Base-by-base conservation (phyloP, 148 eudicot species). In the Simmondsia chinensis region DNA sequence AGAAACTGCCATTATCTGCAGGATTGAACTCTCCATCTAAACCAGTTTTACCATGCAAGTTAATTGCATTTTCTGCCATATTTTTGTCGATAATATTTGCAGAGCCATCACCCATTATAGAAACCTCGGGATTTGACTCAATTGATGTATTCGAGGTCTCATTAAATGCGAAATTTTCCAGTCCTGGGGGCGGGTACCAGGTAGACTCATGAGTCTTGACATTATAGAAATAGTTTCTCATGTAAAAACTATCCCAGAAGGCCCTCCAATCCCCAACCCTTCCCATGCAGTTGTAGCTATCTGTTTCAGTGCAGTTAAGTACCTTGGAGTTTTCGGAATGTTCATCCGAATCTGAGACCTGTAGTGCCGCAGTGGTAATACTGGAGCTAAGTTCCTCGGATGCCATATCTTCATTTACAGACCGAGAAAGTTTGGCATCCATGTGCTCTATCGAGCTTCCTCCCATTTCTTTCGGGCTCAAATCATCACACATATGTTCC, bases 141-240 rank as follows among this genome's bases (percentile, higher is more conserved):
- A 35, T 34, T 15, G 61, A 17, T 47, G 32, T 44, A 35, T 54
- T 39, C 35, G 39, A 39, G 39, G 21, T 20, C 19, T 59, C 66
- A 48, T 36, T 48, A 60, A 29, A 49, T n/a, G 34, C 76, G 33
- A 73, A 55, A 60, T 48, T 49, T 52, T 79, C 88, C 88, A 85
- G 76, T 46, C 86, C 94, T 27, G 69, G 62, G 51, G 99, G 99
- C 46, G 83, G 79, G 32, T 82, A 54, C 99, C 95, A 85, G 3
- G 89, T 82, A 9, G 82, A 79, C 41, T 68, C 83, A n/a, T 63
- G 57, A 29, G 85, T 82, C 45, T 36, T 48, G 12, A 55, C 42
- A 52, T 82, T 82, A 60, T 74, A 79, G 46, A 76, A 85, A 67
- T 71, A 85, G 40, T 66, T 63, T 61, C 75, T 79, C 65, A 17